phyloP scores from a whole-genome alignment of 2,329 filamentous ascomycete species.

The Fusarium zealandicum region DNA sequence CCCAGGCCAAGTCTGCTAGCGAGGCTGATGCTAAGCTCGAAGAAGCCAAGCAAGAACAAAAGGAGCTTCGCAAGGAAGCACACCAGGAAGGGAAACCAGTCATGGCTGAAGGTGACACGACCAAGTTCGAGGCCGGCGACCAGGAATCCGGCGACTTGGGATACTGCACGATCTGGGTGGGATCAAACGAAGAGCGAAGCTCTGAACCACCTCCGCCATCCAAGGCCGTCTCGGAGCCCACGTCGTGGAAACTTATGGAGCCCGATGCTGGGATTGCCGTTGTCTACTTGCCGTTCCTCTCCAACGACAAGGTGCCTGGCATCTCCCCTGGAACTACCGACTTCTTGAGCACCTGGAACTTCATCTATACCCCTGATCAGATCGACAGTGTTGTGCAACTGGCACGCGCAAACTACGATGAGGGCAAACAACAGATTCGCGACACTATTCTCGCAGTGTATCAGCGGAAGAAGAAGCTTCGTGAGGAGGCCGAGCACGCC shows the following conservation, averaged over 20 bases:
- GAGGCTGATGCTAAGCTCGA: conserved; percentile 70
- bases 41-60: conserved; percentile 62
- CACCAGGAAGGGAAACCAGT: conserved; percentile 34
- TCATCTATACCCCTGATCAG: conserved; percentile 90
- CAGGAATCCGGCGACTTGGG: conserved; percentile 70
- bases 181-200: conserved; percentile 76
- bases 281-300: conserved; percentile 87
- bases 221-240: conserved; percentile 66
- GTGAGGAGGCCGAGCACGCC: conserved; percentile 61
- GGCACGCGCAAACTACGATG: conserved; percentile 84
- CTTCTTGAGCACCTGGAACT: conserved; percentile 97
- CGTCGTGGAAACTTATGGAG: conserved; percentile 71
- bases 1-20: conserved; percentile 65
- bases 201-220: conserved; percentile 59
- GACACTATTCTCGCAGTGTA: conserved; percentile 87
- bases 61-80: conserved; percentile 40
- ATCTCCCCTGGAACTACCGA: conserved; percentile 86
- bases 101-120: conserved; percentile 42
- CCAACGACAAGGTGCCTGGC: conserved; percentile 78
- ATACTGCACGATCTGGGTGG: conserved; percentile 96
- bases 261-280: conserved; percentile 86
- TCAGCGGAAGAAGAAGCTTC: conserved; percentile 80
- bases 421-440: conserved; percentile 80
- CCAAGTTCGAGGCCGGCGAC: conserved; percentile 52
- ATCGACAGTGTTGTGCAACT: conserved; percentile 85